These are phyloP conservation scores for Aspergillus costaricaensis DNA, from an alignment of 2,329 filamentous ascomycete genomes.

Conservation along the genomic window DNA sequence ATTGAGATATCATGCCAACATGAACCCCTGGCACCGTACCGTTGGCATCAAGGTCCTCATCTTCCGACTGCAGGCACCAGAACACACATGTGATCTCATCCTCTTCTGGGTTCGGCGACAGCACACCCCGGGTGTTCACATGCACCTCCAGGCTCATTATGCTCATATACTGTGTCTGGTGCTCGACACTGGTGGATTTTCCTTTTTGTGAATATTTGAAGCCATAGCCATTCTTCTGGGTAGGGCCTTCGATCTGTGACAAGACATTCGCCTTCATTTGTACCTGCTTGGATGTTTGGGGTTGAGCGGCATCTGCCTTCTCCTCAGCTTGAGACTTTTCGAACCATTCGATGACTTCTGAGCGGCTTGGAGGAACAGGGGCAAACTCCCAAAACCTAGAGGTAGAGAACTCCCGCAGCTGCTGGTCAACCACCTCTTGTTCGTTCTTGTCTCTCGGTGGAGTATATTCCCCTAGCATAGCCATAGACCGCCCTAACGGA, in stretches of 20 bases:
- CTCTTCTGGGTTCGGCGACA: conserved; percentile 85
- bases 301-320: conserved; percentile 5
- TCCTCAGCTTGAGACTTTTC: conserved; percentile 34
- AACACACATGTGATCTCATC: conserved; percentile 88
- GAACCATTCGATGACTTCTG: conserved; percentile 72
- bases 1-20: conserved; percentile 73
- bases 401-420: conserved; percentile 60
- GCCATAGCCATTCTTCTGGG: conserved; percentile 76
- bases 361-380: conserved; percentile 66
- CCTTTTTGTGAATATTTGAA: conserved; percentile 83
- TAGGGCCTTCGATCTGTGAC: conserved; percentile 87
- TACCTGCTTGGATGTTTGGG: conserved; percentile 7
- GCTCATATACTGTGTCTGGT: conserved; percentile 92
- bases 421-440: conserved; percentile 54
- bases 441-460: conserved; percentile 54
- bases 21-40: conserved; percentile 54
- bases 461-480: conserved; percentile 57
- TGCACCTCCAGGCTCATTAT: conserved; percentile 93
- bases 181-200: conserved; percentile 73
- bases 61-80: conserved; percentile 82
- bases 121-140: conserved; percentile 77
- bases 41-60: conserved; percentile 57
- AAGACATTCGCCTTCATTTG: conserved; percentile 45
- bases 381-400: conserved; percentile 77
- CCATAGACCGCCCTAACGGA: conserved; percentile 57